Base-by-base conservation (phyloP, 1,284 basidiomycete species). In the Athelia sp. region DNA sequence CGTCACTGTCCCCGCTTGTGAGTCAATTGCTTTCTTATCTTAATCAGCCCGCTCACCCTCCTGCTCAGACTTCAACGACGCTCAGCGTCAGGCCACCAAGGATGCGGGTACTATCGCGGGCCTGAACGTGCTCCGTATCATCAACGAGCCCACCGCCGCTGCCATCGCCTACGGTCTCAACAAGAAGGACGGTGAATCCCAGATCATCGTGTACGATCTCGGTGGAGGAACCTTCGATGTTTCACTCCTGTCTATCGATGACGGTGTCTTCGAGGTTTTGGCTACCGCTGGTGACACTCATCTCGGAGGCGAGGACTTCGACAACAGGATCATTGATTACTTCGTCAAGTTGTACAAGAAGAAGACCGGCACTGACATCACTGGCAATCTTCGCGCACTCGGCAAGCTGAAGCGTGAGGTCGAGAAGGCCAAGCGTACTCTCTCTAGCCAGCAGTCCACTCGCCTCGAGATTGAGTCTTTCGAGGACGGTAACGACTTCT, bases 191-290 rank as follows among this genome's bases (percentile, higher is more conserved):
- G 87, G 90, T 55, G 95, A 98, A 73, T 88, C 90, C 44, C 91
- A 93, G 66, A 95, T 98, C 71, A 94, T 98, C 62, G 94, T 98
- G 65, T 98, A 97, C 75, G 95, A 98, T 76, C 87, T 98, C 51
- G 95, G 95, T 71, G 95, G 95, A 71, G 95, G 95, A 72, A 98
- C 95, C 48, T 98, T 98, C 75, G 96, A 98, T 82, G 95, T 98
- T 38, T 98, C 95, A 54, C 90, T 98, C 53, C 83, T 98, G 35
- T 93, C 93, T 47, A 98, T 98, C 70, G 93, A 98, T 67, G 93
- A 96, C 60, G 96, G 95, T 66, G 93, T 98, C 67, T 99, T 99
- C 63, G 96, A 98, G 72, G 96, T 98, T 51, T 75, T 97, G 61
- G 93, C 96, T 49, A 98, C 95, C 52, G 94, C 95, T 54, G 95